Evolutionary conservation across 2,329 filamentous ascomycete species (phyloP).

Genomic region (Cladophialophora yegresii): DNA sequence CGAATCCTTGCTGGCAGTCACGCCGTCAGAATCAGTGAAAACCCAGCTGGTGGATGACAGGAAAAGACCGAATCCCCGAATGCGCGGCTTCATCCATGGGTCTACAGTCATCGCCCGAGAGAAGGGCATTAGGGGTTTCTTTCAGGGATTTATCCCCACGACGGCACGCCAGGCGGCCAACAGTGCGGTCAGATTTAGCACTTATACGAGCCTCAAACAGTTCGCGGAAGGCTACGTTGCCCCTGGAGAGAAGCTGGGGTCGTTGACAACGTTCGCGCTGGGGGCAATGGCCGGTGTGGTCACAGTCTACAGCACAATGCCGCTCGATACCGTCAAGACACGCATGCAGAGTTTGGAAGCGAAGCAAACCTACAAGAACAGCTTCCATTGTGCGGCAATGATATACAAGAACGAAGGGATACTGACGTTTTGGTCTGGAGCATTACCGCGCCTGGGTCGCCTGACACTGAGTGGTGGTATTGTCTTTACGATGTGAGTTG

Average conservation of each 20-base stretch:
- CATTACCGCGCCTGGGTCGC: constrained; percentile 78
- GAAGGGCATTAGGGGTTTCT: constrained; percentile 86
- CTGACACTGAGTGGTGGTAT: constrained; percentile 92
- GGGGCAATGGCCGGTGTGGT: constrained; percentile 86
- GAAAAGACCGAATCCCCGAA: constrained; percentile 78
- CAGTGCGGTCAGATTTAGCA: constrained; percentile 84
- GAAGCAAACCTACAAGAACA: constrained; percentile 78
- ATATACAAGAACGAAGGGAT: constrained; percentile 90
- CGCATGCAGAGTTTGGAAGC: constrained; percentile 97
- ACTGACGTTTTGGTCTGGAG: constrained; percentile 90
- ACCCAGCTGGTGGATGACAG: constrained; percentile 97
- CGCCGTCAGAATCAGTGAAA: constrained; percentile 97
- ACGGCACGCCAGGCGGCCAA: constrained; percentile 94
- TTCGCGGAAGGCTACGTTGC: constrained; percentile 88
- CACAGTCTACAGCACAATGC: constrained; percentile 72
- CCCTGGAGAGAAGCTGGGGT: constrained; percentile 91
- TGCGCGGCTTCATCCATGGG: constrained; percentile 90
- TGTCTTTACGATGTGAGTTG: constrained; percentile 85
- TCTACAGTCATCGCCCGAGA: constrained; percentile 84
- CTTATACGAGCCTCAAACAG: constrained; percentile 88
- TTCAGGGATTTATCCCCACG: constrained; percentile 94
- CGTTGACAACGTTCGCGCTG: constrained; percentile 83
- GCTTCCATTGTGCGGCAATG: constrained; percentile 74
- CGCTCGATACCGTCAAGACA: constrained; percentile 93
- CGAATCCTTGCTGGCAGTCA: constrained; percentile 89